Evolutionary conservation across 495 filamentous ascomycete species (phyloP).

Genomic region (Hyaloscypha hepaticicola): DNA sequence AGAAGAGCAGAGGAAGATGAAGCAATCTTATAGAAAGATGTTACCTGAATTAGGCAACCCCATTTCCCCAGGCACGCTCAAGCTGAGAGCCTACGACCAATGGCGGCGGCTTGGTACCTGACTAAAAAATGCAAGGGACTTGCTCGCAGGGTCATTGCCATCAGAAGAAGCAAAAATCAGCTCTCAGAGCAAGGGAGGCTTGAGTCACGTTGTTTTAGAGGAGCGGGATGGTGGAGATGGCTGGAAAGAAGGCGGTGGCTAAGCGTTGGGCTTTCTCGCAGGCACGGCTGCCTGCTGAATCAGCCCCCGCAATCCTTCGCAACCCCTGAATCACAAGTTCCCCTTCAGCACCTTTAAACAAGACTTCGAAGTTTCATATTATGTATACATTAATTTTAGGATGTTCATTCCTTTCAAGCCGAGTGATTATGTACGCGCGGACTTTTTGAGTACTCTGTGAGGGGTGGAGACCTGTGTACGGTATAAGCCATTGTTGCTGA

Average conservation of each 20-base stretch:
- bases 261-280: neutral
- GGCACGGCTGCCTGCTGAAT: neutral
- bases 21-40: neutral
- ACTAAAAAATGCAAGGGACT: neutral
- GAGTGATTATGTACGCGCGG: too few relatives aligned
- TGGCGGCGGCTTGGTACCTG: neutral
- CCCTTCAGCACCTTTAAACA: neutral
- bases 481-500: too few relatives aligned
- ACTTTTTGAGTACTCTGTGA: too few relatives aligned
- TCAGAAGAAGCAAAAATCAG: constrained; percentile 6
- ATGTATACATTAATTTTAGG: too few relatives aligned
- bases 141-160: neutral
- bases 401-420: too few relatives aligned
- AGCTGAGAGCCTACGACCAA: neutral
- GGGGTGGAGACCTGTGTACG: too few relatives aligned
- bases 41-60: constrained; percentile 6
- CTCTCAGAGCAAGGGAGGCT: neutral
- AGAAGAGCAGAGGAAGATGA: neutral
- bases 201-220: neutral
- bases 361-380: too few relatives aligned
- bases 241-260: neutral
- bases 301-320: neutral
- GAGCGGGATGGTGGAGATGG: neutral
- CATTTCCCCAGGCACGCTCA: neutral
- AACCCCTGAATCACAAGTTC: neutral